A percentile compares a stretch with the other conserved stretches of the same genome.
phyloP scores from a whole-genome alignment of 2,329 filamentous ascomycete genomes.

The Teratosphaeria destructans region DNA sequence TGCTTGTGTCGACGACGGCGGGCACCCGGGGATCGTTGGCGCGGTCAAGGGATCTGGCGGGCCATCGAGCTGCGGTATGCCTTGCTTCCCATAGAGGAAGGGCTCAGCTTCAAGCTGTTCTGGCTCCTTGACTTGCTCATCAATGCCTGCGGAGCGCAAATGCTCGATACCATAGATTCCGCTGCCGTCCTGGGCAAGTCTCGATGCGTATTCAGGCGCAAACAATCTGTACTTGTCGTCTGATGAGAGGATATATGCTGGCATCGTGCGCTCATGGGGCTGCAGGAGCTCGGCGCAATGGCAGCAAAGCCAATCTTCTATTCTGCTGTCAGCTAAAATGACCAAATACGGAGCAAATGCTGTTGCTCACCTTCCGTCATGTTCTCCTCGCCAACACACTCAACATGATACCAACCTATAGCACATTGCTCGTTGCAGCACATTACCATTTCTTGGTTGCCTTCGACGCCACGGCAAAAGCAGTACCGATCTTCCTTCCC shows the following conservation, averaged over 20 bases:
- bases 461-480: background rate
- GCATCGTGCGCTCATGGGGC: background rate
- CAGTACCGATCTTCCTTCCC: background rate
- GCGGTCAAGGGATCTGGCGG: background rate
- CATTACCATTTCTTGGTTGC: background rate
- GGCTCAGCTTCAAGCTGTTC: background rate
- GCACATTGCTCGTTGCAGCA: constrained; percentile 1
- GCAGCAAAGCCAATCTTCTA: background rate
- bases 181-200: background rate
- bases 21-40: background rate
- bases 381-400: background rate
- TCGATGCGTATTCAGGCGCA: background rate
- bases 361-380: background rate
- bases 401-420: constrained; percentile 1
- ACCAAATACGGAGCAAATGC: background rate
- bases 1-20: background rate
- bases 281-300: background rate
- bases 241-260: background rate
- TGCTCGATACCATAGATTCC: background rate
- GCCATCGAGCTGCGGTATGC: background rate
- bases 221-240: background rate
- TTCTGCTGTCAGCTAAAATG: background rate
- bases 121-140: background rate
- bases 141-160: background rate
- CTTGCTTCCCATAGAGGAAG: background rate